phyloP scores from a whole-genome alignment of 2,329 filamentous ascomycete genomes.

The Verticillium isaacii region DNA sequence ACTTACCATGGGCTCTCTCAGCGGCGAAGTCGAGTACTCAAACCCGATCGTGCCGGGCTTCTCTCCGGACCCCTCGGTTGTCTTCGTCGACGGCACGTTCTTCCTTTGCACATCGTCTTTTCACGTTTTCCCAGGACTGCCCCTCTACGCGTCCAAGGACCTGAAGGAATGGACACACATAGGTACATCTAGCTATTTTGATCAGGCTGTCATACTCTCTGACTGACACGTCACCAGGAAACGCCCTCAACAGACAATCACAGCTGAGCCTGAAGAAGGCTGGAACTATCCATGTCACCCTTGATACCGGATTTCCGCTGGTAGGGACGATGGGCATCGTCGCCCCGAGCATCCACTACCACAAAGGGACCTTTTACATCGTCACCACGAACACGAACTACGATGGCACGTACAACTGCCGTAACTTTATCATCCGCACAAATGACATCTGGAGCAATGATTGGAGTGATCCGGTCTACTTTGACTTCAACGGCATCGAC shows the following conservation, averaged over 20 bases:
- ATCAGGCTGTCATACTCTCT: background rate
- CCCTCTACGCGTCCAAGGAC: slow-evolving; percentile 30
- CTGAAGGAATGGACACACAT: slow-evolving; percentile 25
- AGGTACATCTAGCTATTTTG: slow-evolving; percentile 1
- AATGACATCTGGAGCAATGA: slow-evolving; percentile 16
- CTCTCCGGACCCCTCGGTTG: slow-evolving; percentile 23
- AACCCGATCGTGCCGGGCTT: slow-evolving; percentile 27
- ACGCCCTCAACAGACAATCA: slow-evolving; percentile 3
- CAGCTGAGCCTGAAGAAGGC: slow-evolving; percentile 3
- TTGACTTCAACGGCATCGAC: slow-evolving; percentile 37
- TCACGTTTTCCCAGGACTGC: slow-evolving; percentile 52
- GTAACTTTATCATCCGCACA: slow-evolving; percentile 18
- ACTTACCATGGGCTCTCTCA: background rate
- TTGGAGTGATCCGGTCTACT: slow-evolving; percentile 26
- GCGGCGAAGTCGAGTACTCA: background rate
- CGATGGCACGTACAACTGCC: background rate
- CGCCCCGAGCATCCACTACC: slow-evolving; percentile 6
- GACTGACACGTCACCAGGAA: background rate
- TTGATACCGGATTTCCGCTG: slow-evolving; percentile 2
- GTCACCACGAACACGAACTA: slow-evolving; percentile 17
- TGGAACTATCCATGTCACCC: background rate
- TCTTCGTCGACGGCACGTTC: slow-evolving; percentile 21
- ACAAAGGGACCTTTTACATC: slow-evolving; percentile 19
- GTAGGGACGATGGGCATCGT: background rate
- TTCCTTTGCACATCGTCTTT: slow-evolving; percentile 50